Evolutionary conservation across 2,329 filamentous ascomycete genomes (phyloP).

Genomic region (Chaetothyriales sp.): DNA sequence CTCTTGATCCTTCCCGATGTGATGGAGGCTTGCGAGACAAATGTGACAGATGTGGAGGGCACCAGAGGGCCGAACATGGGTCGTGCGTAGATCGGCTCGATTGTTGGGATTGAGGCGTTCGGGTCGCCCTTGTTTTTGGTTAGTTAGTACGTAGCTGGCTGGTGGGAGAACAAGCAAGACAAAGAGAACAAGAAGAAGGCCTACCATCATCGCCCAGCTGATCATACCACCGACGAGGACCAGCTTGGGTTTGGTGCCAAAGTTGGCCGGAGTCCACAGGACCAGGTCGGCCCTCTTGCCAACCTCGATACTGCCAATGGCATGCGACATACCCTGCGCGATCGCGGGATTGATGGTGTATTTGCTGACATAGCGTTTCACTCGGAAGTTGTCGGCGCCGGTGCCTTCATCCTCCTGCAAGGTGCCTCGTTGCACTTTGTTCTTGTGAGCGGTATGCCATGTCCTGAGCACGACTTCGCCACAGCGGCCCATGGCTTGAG

Average conservation of each 20-base stretch:
- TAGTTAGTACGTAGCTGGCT: no score
- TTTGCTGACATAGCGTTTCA: constrained; percentile 86
- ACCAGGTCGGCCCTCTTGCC: constrained; percentile 84
- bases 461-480: constrained; percentile 86
- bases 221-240: constrained; percentile 85
- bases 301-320: constrained; percentile 74
- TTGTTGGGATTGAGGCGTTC: constrained; percentile 72
- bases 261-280: constrained; percentile 70
- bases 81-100: constrained; percentile 68
- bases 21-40: constrained; percentile 63
- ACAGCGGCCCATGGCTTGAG: constrained; percentile 90
- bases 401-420: constrained; percentile 65
- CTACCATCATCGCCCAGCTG: constrained; percentile 66
- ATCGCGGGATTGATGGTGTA: constrained; percentile 92
- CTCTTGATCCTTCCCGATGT: constrained; percentile 48
- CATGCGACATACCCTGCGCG: constrained; percentile 74
- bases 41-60: constrained; percentile 59
- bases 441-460: constrained; percentile 97
- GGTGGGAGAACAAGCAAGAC: neutral
- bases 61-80: constrained; percentile 72
- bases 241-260: constrained; percentile 68
- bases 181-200: constrained; percentile 14
- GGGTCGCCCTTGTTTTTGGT: constrained; percentile 50
- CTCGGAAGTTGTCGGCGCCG: constrained; percentile 74
- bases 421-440: constrained; percentile 67